phyloP scores from a whole-genome alignment of 495 filamentous ascomycete genomes.

The Chaetomium cochliodes region DNA sequence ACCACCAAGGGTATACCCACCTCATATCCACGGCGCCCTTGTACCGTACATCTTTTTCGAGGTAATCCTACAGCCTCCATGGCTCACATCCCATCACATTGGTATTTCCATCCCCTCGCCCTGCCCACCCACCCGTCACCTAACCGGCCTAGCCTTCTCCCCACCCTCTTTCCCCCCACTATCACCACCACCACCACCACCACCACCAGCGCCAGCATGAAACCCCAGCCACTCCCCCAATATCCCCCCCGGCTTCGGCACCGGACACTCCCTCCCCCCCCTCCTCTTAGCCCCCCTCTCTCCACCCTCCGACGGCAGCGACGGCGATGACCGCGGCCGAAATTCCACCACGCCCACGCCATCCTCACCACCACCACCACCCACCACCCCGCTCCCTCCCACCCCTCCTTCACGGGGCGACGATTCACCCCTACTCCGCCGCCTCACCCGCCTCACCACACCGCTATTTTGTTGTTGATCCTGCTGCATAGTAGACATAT shows the following conservation, averaged over 20 bases:
- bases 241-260: constrained; percentile 77
- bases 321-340: constrained; percentile 21
- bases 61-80: background rate
- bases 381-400: background rate
- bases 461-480: background rate
- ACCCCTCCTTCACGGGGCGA: background rate
- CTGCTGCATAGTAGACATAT: too few species aligned
- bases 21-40: background rate
- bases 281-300: constrained; percentile 17
- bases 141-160: constrained; percentile 25
- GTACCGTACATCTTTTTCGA: background rate
- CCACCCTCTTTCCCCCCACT: background rate
- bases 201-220: constrained; percentile 30
- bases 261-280: constrained; percentile 63
- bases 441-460: constrained; percentile 53
- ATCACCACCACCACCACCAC: constrained; percentile 24
- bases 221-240: constrained; percentile 75
- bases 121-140: constrained; percentile 16
- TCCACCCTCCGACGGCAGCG: constrained; percentile 12
- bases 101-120: too few species aligned
- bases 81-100: too few species aligned
- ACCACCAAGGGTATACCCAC: constrained; percentile 3
- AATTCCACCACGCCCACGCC: constrained; percentile 35
- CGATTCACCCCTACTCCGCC: constrained; percentile 41
- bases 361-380: too few species aligned